Conservation (phyloP, 1,139 yeast genomes). For the Schwanniomyces etchellsii region DNA sequence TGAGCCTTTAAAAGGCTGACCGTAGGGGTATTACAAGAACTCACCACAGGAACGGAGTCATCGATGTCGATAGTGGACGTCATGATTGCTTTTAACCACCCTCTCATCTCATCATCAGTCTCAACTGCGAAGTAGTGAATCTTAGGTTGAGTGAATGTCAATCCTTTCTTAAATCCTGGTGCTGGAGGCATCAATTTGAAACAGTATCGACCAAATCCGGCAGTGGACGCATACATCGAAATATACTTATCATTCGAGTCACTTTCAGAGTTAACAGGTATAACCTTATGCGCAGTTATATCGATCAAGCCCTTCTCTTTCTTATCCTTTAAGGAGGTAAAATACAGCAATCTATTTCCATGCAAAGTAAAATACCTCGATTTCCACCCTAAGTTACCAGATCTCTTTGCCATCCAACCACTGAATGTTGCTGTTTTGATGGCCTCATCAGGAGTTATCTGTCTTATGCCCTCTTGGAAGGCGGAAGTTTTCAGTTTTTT, state of each 20-base stretch:
- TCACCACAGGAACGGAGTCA: slow-evolving; percentile 87
- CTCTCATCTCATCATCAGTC: slow-evolving; percentile 82
- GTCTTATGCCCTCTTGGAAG: slow-evolving; percentile 85
- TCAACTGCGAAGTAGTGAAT: slow-evolving; percentile 96
- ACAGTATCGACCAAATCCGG: slow-evolving; percentile 89
- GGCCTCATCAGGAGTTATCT: slow-evolving; percentile 72
- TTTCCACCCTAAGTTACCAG: slow-evolving; percentile 88
- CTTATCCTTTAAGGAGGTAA: slow-evolving; percentile 70
- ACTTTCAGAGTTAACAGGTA: slow-evolving; percentile 49
- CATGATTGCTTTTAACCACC: slow-evolving; percentile 93
- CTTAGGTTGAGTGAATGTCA: slow-evolving; percentile 93
- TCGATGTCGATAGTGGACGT: slow-evolving; percentile 96
- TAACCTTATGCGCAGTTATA: slow-evolving; percentile 88
- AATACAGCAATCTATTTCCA: slow-evolving; percentile 89
- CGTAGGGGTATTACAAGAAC: slow-evolving; percentile 92
- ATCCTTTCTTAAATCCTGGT: slow-evolving; percentile 92
- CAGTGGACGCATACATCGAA: slow-evolving; percentile 84
- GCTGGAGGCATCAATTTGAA: slow-evolving; percentile 95
- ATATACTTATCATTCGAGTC: slow-evolving; percentile 70
- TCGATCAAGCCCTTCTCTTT: slow-evolving; percentile 91
- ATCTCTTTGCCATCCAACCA: slow-evolving; percentile 94
- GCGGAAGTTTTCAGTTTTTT: slow-evolving; percentile 78
- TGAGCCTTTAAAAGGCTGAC: slow-evolving; percentile 84
- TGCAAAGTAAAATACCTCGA: slow-evolving; percentile 84
- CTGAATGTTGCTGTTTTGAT: slow-evolving; percentile 68